Evolutionary conservation across 2,329 filamentous ascomycete species (phyloP), one percentile per base, ranked within the genome.

Genomic region (Graphilbum ipis-grandicollis): DNA sequence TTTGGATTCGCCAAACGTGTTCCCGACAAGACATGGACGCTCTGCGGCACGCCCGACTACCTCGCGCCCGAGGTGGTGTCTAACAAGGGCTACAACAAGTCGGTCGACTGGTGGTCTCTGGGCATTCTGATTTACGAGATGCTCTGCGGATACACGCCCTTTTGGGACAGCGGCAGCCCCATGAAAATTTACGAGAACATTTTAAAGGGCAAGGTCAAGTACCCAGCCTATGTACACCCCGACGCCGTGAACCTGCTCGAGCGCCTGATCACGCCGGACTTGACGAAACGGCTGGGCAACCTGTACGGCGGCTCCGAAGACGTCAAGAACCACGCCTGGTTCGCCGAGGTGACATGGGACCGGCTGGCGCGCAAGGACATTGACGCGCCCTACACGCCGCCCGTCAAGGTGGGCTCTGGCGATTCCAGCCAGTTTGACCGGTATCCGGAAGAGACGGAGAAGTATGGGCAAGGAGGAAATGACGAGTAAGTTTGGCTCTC

Each of bases 101-200:
- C 88, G 30, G 90, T 98, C 15, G 90, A 98, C 56, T 98, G 90
- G 90, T 98, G 90, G 90, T 96, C 88, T 37, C 68, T 98, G 40
- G 90, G 90, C 33, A 96, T 98, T 53, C 65, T 98, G 48, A 96
- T 98, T 56, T 98, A 94, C 57, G 90, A 98, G 66, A 98, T 98
- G 90, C 72, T 98, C 28, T 96, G 90, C 54, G 90, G 90, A 21
- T 98, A 94, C 59, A 98, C 90, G 5, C 90, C 90, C 5, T 98
- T 98, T 65, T 98, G 90, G 88, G 90, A 98, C 56, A 83, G 82
- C 49, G 90, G 88, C 38, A 93, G 84, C 32, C 88, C 90, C 3
- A 93, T 98, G 74, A 94, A 93, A 61, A 98, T 98, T 52, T 98
- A 98, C 62, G 90, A 98, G 63, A 98, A 98, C 56, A 98, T 98